Base-by-base conservation (phyloP, 2,329 filamentous ascomycete genomes). In the Scytalidium sp. region DNA sequence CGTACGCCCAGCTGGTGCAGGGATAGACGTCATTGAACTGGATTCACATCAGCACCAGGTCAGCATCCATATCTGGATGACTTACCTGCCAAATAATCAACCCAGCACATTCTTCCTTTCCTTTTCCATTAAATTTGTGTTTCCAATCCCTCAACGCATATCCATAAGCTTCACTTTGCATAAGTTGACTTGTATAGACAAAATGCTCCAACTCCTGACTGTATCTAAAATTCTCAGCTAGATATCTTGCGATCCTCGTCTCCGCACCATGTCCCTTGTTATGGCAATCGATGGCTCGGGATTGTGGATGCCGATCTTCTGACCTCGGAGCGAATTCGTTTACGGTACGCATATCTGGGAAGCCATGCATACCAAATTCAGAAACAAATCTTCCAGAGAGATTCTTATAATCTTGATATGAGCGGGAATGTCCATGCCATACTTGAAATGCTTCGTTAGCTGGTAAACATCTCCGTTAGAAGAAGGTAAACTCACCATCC, bases 381-480 rank as follows among this genome's bases (percentile, higher is more conserved):
- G 87, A 91, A 53, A 94, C 90, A 70, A 96, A 96, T 1, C 91
- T 83, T 2, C 91, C 90, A n/a, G 82, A 82, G 1, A 96, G 80
- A 52, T 84, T 85, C 65, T 91, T 88, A 56, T 90, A 94, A 59
- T 91, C 84, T 60, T 96, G 90, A 60, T 94, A 96, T 58, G 63
- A 96, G 11, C 15, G 8, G 13, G 7, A n/a, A 4, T 4, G 4
- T 5, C 13, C 6, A 36, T 36, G 32, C 32, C 32, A 36, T 15
- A 36, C 32, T 36, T 15, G 5, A 9, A 4, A 4, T 9, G 6
- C 7, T 36, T n/a, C n/a, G 13, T 36, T n/a, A 36, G 32, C 32
- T 6, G 17, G 8, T 36, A 13, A n/a, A n/a, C n/a, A n/a, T n/a
- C 25, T 7, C 7, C 32, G 32, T 15, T 5, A 36, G 13, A 15